Conservation (phyloP, 805 yeast genomes). For the Blastobotrys muscicola region DNA sequence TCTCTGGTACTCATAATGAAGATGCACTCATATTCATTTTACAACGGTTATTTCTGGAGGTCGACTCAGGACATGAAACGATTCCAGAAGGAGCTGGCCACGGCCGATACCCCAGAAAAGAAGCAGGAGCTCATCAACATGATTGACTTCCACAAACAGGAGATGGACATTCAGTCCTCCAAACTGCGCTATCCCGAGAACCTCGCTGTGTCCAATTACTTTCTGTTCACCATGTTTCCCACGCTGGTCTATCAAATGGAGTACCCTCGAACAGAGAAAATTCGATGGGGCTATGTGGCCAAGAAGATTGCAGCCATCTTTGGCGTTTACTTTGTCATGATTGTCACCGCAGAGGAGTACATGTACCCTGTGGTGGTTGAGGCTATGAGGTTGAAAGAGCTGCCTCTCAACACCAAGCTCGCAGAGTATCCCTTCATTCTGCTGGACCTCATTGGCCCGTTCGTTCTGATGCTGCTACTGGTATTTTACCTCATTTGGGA, state of each 20-base stretch:
- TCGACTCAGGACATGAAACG: constrained; percentile 14
- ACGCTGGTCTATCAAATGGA: constrained; percentile 62
- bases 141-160: constrained; percentile 66
- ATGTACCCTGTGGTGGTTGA: constrained; percentile 64
- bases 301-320: constrained; percentile 71
- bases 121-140: constrained; percentile 30
- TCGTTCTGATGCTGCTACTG: constrained; percentile 63
- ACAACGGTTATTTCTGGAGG: constrained; percentile 70
- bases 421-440: constrained; percentile 47
- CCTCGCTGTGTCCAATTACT: constrained; percentile 54
- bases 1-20: constrained; percentile 86
- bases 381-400: constrained; percentile 44
- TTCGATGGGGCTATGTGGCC: constrained; percentile 60
- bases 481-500: constrained; percentile 93
- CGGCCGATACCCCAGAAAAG: constrained; percentile 10
- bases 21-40: constrained; percentile 87
- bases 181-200: constrained; percentile 57
- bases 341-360: constrained; percentile 62
- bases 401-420: constrained; percentile 39
- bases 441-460: constrained; percentile 71
- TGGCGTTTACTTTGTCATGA: constrained; percentile 79
- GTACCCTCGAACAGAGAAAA: constrained; percentile 63
- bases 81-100: constrained; percentile 6
- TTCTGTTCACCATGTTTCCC: constrained; percentile 80
- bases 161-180: constrained; percentile 49